Evolutionary conservation across 768 basidiomycete genomes (phyloP), one percentile per base, ranked within the genome.

Genomic region (Tulasnella sp.): DNA sequence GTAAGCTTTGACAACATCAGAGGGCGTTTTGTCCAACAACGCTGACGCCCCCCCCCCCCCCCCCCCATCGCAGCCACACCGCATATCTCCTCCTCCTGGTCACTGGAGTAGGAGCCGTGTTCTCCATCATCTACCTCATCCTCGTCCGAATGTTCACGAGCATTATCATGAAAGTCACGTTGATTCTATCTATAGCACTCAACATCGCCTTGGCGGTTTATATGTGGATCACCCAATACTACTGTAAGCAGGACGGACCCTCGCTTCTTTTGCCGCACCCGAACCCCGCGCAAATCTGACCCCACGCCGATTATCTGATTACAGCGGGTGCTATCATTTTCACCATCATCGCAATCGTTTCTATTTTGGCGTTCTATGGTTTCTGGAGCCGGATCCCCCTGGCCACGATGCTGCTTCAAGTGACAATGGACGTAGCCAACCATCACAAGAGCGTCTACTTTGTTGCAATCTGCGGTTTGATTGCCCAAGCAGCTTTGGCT

Each of bases 301-400:
- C 29, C 79, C 57, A 26, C 70, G 57, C 48, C 39, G 73, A 6
- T 13, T 40, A 15, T 67, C 35, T 35, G 26, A 67, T 42, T 61
- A 69, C 82, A 92, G 91, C 92, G 71, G 93, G 91, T 11, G 93
- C 94, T 2, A 92, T 95, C 81, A 90, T 95, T 78, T 94, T 94
- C 55, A 77, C 77, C 15, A 83, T 95, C 77, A 91, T 95, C 78
- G 92, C 93, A 0, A 79, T 94, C 39, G 83, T 95, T 75, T 93
- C 92, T 1, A 83, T 94, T 10, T 82, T 95, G 18, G 88, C 91
- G 37, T 95, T 95, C 85, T 93, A 87, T 80, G 93, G 90, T 26
- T 91, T 89, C 82, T 86, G 87, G 77, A 87, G 87, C 11, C 90
- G 93, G 40, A 95, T 96, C 74, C 93, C 93, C 0, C 86, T 96